Percentiles rank a stretch among this genome's conserved stretches.
phyloP scores from a whole-genome alignment of 139 green algal genomes.

The Auxenochlorella pyrenoidosa region DNA sequence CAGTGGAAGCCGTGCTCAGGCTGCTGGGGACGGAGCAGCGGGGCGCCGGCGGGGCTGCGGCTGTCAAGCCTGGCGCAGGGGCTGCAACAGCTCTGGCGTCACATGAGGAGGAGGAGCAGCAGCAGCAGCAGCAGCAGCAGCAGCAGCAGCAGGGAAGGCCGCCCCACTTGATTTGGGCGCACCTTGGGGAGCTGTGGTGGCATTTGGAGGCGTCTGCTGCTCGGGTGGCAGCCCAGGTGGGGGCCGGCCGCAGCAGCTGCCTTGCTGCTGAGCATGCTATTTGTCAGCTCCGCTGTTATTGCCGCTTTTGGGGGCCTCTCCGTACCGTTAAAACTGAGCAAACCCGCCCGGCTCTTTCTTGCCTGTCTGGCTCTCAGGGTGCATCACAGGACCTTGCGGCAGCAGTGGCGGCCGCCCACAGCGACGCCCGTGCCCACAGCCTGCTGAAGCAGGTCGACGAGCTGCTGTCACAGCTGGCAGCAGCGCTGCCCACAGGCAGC shows the following conservation, averaged over 20 bases:
- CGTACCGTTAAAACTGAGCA: no score
- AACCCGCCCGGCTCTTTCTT: no score
- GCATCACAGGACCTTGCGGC: not conserved
- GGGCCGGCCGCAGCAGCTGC: not conserved
- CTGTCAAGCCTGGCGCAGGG: not conserved
- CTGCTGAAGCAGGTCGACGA: not conserved
- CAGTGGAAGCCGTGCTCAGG: not conserved
- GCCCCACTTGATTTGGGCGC: conserved; percentile 5
- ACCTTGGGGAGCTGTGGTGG: conserved; percentile 8
- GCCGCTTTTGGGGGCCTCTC: no score
- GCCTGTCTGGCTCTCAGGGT: not conserved
- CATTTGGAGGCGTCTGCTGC: not conserved
- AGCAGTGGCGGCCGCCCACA: not conserved
- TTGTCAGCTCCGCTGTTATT: no score
- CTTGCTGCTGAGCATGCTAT: not conserved
- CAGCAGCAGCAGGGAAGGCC: not conserved
- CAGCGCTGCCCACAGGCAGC: not conserved
- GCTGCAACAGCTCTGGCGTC: not conserved
- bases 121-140: not conserved
- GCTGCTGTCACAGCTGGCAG: conserved; percentile 6
- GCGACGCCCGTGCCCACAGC: not conserved
- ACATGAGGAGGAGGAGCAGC: not conserved
- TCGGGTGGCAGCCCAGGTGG: not conserved
- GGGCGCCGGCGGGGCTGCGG: not conserved
- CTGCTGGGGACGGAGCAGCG: not conserved